Evolutionary conservation across 1,139 yeast species (phyloP).

Genomic region (Yamadazyma siamensis): DNA sequence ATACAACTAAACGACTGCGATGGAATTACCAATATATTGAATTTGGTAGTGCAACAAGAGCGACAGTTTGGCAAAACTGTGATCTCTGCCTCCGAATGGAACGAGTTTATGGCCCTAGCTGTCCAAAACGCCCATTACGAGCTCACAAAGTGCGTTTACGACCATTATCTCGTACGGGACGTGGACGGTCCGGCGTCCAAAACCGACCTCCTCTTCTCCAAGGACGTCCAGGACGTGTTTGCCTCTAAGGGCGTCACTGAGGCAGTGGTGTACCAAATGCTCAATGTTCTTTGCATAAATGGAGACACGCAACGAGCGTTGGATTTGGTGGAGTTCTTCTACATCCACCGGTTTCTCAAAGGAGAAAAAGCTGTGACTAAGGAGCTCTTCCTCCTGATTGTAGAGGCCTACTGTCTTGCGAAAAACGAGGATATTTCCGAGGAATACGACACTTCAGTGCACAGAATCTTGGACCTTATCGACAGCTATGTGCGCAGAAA

Average conservation of each 20-base stretch:
- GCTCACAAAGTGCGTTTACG: constrained; percentile 28
- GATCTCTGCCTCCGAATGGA: no score
- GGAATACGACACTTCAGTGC: constrained; percentile 22
- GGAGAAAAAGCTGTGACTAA: constrained; percentile 35
- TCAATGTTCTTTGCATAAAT: constrained; percentile 30
- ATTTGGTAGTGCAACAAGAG: constrained; percentile 3
- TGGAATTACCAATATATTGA: constrained; percentile 15
- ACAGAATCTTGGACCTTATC: constrained; percentile 30
- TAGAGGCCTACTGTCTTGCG: constrained; percentile 34
- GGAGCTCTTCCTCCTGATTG: constrained; percentile 30
- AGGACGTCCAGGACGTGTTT: constrained; percentile 8
- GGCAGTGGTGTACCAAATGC: constrained; percentile 16
- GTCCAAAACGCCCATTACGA: constrained; percentile 22
- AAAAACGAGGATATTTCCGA: constrained; percentile 1
- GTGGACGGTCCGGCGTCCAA: constrained; percentile 1
- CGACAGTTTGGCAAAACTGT: no score
- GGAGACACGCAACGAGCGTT: constrained; percentile 40
- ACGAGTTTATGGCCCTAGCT: constrained; percentile 21
- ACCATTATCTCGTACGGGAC: constrained; percentile 23
- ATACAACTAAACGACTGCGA: constrained; percentile 19
- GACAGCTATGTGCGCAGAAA: constrained; percentile 22
- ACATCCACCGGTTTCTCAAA: constrained; percentile 25
- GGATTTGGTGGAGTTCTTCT: constrained; percentile 36
- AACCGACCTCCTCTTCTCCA: constrained; percentile 15
- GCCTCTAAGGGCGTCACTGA: constrained; percentile 7